These are phyloP conservation scores for Schizothecium vesticola DNA, from an alignment of 495 filamentous ascomycete species.

Conservation along the genomic window DNA sequence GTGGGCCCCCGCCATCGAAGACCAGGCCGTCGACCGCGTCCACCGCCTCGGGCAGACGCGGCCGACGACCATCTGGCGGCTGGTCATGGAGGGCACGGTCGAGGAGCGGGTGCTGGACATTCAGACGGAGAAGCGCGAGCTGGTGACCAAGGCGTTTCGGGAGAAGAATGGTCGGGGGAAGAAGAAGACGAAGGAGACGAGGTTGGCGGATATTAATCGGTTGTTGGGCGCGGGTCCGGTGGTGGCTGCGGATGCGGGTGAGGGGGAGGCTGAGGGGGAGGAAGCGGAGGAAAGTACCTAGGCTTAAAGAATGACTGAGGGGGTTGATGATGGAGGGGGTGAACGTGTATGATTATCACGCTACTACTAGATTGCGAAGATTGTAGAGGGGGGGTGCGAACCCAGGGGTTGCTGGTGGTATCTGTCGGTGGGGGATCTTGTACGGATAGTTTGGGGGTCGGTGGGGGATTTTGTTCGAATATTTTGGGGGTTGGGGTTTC, in stretches of 20 bases:
- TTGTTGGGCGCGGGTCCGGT: slow-evolving; percentile 19
- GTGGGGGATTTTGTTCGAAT: neutral
- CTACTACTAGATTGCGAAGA: neutral
- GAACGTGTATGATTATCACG: neutral
- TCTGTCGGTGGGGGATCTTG: neutral
- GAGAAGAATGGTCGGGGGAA: slow-evolving; percentile 43
- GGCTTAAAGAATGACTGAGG: neutral
- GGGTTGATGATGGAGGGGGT: neutral
- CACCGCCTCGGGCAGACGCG: slow-evolving; percentile 81
- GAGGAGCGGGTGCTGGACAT: slow-evolving; percentile 81
- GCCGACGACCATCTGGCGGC: slow-evolving; percentile 69
- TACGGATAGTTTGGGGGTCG: neutral
- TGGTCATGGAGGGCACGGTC: slow-evolving; percentile 80
- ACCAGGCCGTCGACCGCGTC: slow-evolving; percentile 88
- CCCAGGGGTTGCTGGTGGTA: neutral
- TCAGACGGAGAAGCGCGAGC: slow-evolving; percentile 72
- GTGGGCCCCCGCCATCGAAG: slow-evolving; percentile 94
- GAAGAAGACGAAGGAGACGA: slow-evolving; percentile 41
- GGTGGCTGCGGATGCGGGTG: no score
- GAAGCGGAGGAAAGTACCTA: neutral
- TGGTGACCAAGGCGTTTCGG: slow-evolving; percentile 72
- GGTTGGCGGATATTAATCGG: slow-evolving; percentile 38
- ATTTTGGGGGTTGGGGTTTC: neutral
- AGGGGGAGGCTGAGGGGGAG: neutral
- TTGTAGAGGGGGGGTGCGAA: neutral